Base-by-base conservation (phyloP, 805 yeast species). In the Barnettozyma populi region DNA sequence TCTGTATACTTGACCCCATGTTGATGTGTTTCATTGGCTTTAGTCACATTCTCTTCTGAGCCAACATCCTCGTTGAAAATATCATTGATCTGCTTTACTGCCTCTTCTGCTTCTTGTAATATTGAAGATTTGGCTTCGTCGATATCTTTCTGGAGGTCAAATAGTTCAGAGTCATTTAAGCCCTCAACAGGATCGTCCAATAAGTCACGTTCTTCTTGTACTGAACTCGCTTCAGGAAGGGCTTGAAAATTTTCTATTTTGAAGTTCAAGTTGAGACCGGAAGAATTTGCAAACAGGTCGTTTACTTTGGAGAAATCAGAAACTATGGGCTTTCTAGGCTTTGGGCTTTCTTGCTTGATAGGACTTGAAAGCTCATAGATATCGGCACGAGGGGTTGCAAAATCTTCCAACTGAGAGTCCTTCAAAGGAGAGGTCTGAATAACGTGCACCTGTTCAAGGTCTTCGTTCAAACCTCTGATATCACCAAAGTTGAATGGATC, bases 201-300 rank as follows among this genome's bases (percentile, higher is more conserved):
- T 20, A 43, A 32, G 16, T 46, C 56, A n/a, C 25, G 48, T 16
- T 52, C 52, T 9, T 48, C 46, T 11, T 40, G 34, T 16, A 14
- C 18, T 34, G 49, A 54, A 24, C 18, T 43, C 14, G 10, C 27
- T 2, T 18, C 31, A 10, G 2, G 18, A 5, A 5, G 20, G 36
- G 6, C 32, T 29, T 48, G 40, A 18, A 16, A 5, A 38, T 21
- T 16, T 20, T 42, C 31, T 29, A 41, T 36, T 11, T 40, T 48
- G n/a, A 27, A 37, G 31, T 21, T 44, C 31, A 25, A 31, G 25
- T 5, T 37, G 8, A 24, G 27, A 7, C 69, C 64, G 44, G 71
- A 56, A 34, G 66, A 66, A 23, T 70, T 58, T 2, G 74, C 73
- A 49, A 73, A 66, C 7, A 60, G 67, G 2, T 60, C 45, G 18